phyloP scores from a whole-genome alignment of 2,329 filamentous ascomycete genomes.

The Aspergillus tanneri region DNA sequence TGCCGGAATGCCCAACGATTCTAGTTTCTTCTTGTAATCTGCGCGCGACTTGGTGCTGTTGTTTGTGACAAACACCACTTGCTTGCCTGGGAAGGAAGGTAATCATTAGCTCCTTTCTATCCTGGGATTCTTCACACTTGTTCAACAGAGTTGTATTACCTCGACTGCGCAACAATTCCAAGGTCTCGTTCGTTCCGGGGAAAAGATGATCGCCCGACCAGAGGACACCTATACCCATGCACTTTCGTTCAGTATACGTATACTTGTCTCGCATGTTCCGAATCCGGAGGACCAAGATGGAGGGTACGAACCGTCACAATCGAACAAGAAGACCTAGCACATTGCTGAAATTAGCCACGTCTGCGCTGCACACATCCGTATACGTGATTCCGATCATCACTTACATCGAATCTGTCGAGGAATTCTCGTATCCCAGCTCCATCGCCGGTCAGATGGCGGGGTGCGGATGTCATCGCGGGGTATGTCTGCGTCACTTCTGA shows the following conservation, averaged over 20 bases:
- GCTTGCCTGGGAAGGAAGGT: conserved; percentile 65
- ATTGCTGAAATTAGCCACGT: conserved; percentile 19
- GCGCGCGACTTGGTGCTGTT: conserved; percentile 95
- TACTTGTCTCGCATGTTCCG: no score
- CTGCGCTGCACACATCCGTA: neutral
- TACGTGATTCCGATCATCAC: conserved; percentile 36
- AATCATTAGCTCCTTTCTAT: neutral
- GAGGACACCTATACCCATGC: conserved; percentile 71
- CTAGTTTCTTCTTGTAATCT: conserved; percentile 91
- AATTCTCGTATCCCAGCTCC: conserved; percentile 75
- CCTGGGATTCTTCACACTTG: conserved; percentile 8
- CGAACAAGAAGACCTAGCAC: conserved; percentile 88
- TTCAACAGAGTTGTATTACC: conserved; percentile 52
- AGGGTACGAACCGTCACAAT: conserved; percentile 79
- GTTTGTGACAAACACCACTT: conserved; percentile 94
- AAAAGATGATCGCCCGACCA: conserved; percentile 95
- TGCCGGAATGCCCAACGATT: conserved; percentile 74
- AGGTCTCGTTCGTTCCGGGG: conserved; percentile 77
- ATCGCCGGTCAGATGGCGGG: conserved; percentile 74
- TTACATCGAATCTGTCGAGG: conserved; percentile 85
- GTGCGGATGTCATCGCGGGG: conserved; percentile 28
- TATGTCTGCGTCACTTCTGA: conserved; percentile 6
- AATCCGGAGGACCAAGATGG: neutral
- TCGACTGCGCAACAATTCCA: conserved; percentile 77
- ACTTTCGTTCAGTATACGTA: conserved; percentile 30